Evolutionary conservation across 1,284 basidiomycete genomes (phyloP).

Genomic region (Ustilago hordei): DNA sequence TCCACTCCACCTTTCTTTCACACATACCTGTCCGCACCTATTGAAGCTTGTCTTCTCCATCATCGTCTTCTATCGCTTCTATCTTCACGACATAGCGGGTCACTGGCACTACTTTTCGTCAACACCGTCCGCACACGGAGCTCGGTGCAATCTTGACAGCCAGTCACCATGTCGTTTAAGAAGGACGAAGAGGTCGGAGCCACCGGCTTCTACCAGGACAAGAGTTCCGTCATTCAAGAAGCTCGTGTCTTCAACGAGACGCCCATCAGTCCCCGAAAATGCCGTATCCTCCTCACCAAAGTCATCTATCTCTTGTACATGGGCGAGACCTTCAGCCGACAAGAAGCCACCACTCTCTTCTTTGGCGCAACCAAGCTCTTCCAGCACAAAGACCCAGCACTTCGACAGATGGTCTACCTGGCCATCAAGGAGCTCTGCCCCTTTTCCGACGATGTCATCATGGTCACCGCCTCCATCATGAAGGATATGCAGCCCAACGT

Average conservation of each 20-base stretch:
- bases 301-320: constrained; percentile 96
- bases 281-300: constrained; percentile 92
- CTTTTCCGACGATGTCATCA: constrained; percentile 96
- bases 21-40: neutral
- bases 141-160: constrained; percentile 5
- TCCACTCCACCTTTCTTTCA: constrained; percentile 6
- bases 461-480: constrained; percentile 99
- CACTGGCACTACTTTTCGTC: constrained; percentile 7
- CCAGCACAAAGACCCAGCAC: constrained; percentile 96
- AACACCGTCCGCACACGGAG: constrained; percentile 7
- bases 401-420: constrained; percentile 98
- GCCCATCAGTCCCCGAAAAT: constrained; percentile 87
- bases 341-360: constrained; percentile 97
- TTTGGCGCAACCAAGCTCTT: constrained; percentile 99
- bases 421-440: constrained; percentile 97
- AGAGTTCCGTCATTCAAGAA: constrained; percentile 77
- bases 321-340: constrained; percentile 92
- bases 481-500: constrained; percentile 99
- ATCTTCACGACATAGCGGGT: constrained; percentile 13
- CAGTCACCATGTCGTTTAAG: constrained; percentile 66
- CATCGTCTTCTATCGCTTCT: neutral
- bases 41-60: neutral
- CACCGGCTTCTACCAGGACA: constrained; percentile 68
- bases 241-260: constrained; percentile 99
- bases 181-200: constrained; percentile 68